Evolutionary conservation across 1,139 yeast species (phyloP).

Genomic region (Debaryomyces nepalensis): DNA sequence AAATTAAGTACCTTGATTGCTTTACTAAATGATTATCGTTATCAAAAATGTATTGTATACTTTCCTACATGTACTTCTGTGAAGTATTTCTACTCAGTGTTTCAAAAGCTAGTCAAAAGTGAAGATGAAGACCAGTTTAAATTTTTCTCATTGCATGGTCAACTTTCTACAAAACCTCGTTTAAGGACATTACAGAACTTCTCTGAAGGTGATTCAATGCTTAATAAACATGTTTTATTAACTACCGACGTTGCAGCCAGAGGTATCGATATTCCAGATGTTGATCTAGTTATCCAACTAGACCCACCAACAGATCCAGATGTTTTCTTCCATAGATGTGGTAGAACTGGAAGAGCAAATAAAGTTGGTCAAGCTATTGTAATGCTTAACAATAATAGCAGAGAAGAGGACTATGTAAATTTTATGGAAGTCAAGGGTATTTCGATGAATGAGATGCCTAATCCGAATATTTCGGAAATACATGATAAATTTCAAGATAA

Average conservation of each 20-base stretch:
- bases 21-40: conserved; percentile 57
- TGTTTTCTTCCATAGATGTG: conserved; percentile 85
- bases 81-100: conserved; percentile 68
- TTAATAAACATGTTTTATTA: conserved; percentile 63
- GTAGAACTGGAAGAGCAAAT: conserved; percentile 92
- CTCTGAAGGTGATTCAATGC: conserved; percentile 45
- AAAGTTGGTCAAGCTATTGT: conserved; percentile 79
- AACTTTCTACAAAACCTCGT: conserved; percentile 74
- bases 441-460: conserved; percentile 44
- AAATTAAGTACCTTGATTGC: conserved; percentile 65
- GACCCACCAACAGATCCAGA: conserved; percentile 94
- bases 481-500: conserved; percentile 32
- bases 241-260: conserved; percentile 92
- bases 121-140: conserved; percentile 35
- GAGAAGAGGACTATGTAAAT: conserved; percentile 82
- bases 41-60: conserved; percentile 80
- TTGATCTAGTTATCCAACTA: conserved; percentile 82
- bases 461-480: conserved; percentile 27
- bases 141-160: conserved; percentile 82
- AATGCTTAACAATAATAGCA: conserved; percentile 62
- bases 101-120: conserved; percentile 34
- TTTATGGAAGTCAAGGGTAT: conserved; percentile 80
- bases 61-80: conserved; percentile 91
- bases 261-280: conserved; percentile 92
- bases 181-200: conserved; percentile 70